phyloP scores from a whole-genome alignment of 352 stramenopile species.

The Pythium aquatile region DNA sequence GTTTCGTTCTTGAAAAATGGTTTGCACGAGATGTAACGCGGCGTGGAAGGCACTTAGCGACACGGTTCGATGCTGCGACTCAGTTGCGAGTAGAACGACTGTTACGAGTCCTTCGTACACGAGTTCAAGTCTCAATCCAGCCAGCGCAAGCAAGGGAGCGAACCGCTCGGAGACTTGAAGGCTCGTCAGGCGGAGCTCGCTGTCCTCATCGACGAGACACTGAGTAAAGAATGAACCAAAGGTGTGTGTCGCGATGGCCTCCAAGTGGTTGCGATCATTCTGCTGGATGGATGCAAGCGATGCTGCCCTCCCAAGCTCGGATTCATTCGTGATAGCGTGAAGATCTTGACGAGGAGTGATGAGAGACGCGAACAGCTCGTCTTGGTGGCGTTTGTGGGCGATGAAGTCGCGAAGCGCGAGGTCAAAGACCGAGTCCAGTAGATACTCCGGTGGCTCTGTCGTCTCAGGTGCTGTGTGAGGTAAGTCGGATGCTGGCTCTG shows the following conservation, averaged over 20 bases:
- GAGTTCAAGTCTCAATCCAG: constrained; percentile 21
- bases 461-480: not conserved
- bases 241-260: constrained; percentile 38
- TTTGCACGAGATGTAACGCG: constrained; percentile 41
- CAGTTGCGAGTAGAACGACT: constrained; percentile 33
- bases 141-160: constrained; percentile 21
- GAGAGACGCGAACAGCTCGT: constrained; percentile 25
- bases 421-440: constrained; percentile 28
- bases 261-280: constrained; percentile 12
- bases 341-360: not conserved
- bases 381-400: not conserved
- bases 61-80: not conserved
- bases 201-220: constrained; percentile 26
- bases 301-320: too few relatives aligned
- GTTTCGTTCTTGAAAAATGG: constrained; percentile 31
- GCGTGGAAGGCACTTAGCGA: constrained; percentile 32
- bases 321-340: not conserved
- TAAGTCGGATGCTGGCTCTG: not conserved
- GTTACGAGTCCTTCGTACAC: constrained; percentile 47
- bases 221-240: constrained; percentile 57
- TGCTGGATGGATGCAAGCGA: not conserved
- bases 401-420: constrained; percentile 19
- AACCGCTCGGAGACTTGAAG: constrained; percentile 36
- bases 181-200: constrained; percentile 10
- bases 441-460: not conserved